A percentile compares a stretch with the other conserved stretches of the same genome.
phyloP scores from a whole-genome alignment of 2,329 filamentous ascomycete species.

The Conoideocrella luteorostrata region DNA sequence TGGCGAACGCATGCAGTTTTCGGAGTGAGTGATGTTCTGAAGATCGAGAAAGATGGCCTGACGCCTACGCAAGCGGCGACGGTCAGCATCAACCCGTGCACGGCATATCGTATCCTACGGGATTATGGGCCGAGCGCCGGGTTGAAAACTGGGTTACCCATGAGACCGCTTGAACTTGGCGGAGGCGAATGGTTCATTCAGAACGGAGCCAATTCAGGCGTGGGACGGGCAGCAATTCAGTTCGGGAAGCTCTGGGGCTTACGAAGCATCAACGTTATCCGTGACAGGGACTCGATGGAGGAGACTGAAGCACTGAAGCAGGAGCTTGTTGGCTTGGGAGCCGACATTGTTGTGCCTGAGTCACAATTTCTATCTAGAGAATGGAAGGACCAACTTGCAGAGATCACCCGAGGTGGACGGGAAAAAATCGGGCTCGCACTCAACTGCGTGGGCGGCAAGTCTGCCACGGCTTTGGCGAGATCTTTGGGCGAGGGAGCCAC shows the following conservation, averaged over 20 bases:
- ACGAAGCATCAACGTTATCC: constrained; percentile 82
- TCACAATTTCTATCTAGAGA: constrained; percentile 48
- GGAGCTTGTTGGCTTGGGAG: constrained; percentile 49
- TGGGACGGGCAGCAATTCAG: constrained; percentile 87
- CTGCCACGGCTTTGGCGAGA: constrained; percentile 72
- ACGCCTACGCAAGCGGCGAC: constrained; percentile 76
- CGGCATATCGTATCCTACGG: constrained; percentile 86
- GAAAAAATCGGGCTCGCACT: constrained; percentile 71
- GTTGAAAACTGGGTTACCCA: constrained; percentile 37
- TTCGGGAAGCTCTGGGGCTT: constrained; percentile 80
- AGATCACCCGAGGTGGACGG: constrained; percentile 64
- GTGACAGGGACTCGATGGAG: constrained; percentile 58
- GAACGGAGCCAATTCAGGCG: constrained; percentile 92
- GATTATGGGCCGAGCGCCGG: constrained; percentile 58
- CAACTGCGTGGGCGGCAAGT: constrained; percentile 91
- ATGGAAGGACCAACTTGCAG: constrained; percentile 54
- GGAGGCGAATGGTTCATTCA: constrained; percentile 87
- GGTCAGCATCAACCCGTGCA: constrained; percentile 87
- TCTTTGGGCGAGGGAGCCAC: constrained; percentile 61
- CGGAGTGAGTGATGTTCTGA: constrained; percentile 52
- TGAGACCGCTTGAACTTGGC: constrained; percentile 37
- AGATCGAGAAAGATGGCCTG: constrained; percentile 65
- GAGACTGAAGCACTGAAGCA: constrained; percentile 55
- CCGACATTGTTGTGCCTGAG: constrained; percentile 51
- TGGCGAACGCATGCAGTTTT: constrained; percentile 87